Percentiles rank a stretch among this genome's conserved stretches.
Evolutionary conservation across 1,139 yeast genomes (phyloP).

Genomic region (Sugiyamaella japonica): DNA sequence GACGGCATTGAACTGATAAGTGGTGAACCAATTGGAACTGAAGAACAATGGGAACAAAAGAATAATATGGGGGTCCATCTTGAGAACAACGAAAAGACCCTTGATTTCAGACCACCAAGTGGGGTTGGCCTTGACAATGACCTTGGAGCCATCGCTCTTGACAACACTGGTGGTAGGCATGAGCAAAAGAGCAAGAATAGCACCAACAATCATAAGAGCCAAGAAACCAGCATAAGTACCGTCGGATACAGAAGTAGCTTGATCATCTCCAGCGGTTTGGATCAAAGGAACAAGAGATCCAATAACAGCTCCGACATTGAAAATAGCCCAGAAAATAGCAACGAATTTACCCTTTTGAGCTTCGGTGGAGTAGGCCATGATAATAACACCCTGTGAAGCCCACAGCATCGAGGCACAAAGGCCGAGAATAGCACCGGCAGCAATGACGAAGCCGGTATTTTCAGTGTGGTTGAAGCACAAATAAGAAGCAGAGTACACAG

Average conservation of each 20-base stretch:
- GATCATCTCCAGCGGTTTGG: conserved; percentile 25
- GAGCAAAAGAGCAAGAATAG: conserved; percentile 48
- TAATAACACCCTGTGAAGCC: conserved; percentile 62
- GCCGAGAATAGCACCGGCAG: conserved; percentile 62
- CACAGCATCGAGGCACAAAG: conserved; percentile 57
- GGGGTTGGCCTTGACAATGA: conserved; percentile 49
- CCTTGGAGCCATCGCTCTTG: conserved; percentile 54
- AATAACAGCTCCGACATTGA: conserved; percentile 62
- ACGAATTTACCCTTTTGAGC: conserved; percentile 53
- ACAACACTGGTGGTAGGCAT: conserved; percentile 54
- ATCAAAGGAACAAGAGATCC: conserved; percentile 31
- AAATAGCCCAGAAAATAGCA: conserved; percentile 57
- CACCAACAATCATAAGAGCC: conserved; percentile 54
- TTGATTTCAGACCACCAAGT: conserved; percentile 50
- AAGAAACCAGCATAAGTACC: conserved; percentile 61
- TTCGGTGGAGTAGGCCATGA: conserved; percentile 60
- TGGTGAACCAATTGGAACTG: conserved; percentile 65
- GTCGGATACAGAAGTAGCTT: conserved; percentile 47
- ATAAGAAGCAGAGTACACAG: conserved; percentile 54
- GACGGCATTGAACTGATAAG: conserved; percentile 61
- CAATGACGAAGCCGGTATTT: conserved; percentile 56
- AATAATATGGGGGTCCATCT: conserved; percentile 48
- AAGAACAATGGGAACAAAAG: conserved; percentile 61
- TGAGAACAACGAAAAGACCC: conserved; percentile 46
- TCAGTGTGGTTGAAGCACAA: conserved; percentile 50